Evolutionary conservation across 225 moss, liverwort and hornwort species (phyloP).

Genomic region (Marchantia paleacea): DNA sequence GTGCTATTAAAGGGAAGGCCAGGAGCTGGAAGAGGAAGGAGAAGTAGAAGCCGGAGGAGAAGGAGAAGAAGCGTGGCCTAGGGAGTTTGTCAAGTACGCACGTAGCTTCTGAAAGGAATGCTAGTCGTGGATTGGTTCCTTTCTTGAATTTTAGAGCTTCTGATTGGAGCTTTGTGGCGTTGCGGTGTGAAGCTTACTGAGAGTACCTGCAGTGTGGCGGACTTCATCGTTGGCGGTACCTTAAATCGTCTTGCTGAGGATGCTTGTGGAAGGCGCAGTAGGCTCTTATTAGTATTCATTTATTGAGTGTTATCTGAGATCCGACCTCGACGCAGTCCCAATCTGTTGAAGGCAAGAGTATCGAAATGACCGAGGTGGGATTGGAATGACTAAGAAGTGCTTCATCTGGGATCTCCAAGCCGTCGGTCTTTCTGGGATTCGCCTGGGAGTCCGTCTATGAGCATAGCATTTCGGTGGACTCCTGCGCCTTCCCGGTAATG

Average conservation of each 20-base stretch:
- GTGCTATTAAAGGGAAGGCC: constrained; percentile 7
- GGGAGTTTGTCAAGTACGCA: background rate
- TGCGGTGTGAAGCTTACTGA: background rate
- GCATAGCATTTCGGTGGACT: background rate
- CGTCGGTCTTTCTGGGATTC: background rate
- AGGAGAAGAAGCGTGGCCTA: background rate
- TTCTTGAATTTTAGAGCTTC: constrained; percentile 3
- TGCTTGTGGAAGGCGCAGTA: background rate
- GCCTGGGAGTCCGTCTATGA: constrained; percentile 1
- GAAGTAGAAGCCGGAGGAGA: background rate
- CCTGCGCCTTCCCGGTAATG: constrained; percentile 13
- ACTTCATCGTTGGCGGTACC: background rate
- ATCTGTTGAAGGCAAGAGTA: constrained; percentile 1
- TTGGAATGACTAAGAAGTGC: constrained; percentile 19
- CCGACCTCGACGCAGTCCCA: background rate
- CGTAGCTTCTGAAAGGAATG: constrained; percentile 11
- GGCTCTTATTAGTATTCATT: constrained; percentile 4
- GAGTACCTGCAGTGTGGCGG: background rate
- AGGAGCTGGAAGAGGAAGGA: constrained; percentile 5
- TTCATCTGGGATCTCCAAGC: constrained; percentile 13
- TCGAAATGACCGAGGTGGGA: constrained; percentile 14
- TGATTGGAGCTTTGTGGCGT: background rate
- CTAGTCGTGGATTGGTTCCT: background rate
- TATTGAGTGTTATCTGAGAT: constrained; percentile 1
- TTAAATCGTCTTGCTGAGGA: background rate